These are phyloP conservation scores for Ustulina deusta DNA, from an alignment of 2,329 filamentous ascomycete species.

Conservation along the genomic window DNA sequence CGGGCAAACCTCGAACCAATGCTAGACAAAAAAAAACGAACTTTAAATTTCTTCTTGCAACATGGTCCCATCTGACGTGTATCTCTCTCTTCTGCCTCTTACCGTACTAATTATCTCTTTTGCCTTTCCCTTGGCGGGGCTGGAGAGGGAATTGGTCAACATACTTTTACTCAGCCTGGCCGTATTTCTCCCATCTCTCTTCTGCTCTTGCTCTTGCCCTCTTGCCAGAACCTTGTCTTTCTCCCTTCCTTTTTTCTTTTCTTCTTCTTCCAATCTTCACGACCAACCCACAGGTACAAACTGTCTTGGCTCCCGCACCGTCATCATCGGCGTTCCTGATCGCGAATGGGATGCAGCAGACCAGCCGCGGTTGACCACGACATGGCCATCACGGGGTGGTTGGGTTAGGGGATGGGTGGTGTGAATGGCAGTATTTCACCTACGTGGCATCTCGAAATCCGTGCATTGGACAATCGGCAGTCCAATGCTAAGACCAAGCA, in stretches of 20 bases:
- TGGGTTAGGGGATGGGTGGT: neutral
- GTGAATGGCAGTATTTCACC: too few species aligned
- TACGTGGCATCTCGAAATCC: neutral
- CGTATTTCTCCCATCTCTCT: neutral
- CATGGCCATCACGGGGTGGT: neutral
- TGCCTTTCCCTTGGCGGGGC: neutral
- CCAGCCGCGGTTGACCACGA: neutral
- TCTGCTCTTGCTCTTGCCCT: neutral
- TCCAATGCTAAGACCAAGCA: neutral
- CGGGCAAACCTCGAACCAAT: too few species aligned
- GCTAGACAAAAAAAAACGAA: neutral
- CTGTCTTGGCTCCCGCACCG: neutral
- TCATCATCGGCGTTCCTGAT: neutral
- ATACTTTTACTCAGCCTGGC: neutral
- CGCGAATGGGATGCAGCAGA: neutral
- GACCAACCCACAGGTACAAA: neutral
- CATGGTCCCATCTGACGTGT: neutral
- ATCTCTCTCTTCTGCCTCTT: neutral
- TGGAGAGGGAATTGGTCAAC: neutral
- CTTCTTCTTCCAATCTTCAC: neutral
- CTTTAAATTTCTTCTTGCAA: neutral
- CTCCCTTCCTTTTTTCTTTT: neutral
- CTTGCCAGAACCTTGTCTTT: neutral
- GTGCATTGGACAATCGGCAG: neutral
- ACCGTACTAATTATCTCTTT: neutral